Conservation (phyloP, 495 filamentous ascomycete genomes). For the Penicillium cinerascens region DNA sequence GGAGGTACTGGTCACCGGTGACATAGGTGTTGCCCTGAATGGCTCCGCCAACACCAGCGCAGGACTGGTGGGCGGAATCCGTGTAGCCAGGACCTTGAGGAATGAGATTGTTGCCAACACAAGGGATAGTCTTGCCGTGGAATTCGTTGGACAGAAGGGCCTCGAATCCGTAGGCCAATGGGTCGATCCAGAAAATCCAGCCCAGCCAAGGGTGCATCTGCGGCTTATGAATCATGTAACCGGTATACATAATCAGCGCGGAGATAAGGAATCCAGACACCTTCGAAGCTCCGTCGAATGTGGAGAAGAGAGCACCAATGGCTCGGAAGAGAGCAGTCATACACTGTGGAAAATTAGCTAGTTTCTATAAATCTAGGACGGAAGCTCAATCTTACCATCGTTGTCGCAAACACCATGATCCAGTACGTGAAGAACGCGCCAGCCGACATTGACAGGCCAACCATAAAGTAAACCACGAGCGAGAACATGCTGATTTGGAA, state of each 20-base stretch:
- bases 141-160: conserved; percentile 66
- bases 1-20: conserved; percentile 48
- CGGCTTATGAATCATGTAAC: conserved; percentile 58
- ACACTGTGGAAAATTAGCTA: no score
- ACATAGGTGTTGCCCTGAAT: conserved; percentile 36
- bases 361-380: no score
- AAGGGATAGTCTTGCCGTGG: conserved; percentile 45
- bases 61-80: conserved; percentile 39
- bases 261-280: no score
- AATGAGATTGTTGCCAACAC: conserved; percentile 45
- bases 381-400: conserved; percentile 30
- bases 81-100: conserved; percentile 29
- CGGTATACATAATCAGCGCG: conserved; percentile 59
- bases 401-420: conserved; percentile 38
- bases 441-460: conserved; percentile 44
- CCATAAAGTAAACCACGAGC: conserved; percentile 73
- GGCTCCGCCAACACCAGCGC: conserved; percentile 50
- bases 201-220: conserved; percentile 73
- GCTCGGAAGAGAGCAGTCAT: conserved; percentile 50
- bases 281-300: conserved; percentile 51
- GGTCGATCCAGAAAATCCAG: conserved; percentile 70
- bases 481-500: conserved; percentile 62
- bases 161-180: conserved; percentile 69
- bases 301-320: conserved; percentile 44
- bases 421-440: conserved; percentile 54